Evolutionary conservation across 257 asterid species (phyloP), one percentile per base, ranked within the genome.

Genomic region (Euphrasia confusa): DNA sequence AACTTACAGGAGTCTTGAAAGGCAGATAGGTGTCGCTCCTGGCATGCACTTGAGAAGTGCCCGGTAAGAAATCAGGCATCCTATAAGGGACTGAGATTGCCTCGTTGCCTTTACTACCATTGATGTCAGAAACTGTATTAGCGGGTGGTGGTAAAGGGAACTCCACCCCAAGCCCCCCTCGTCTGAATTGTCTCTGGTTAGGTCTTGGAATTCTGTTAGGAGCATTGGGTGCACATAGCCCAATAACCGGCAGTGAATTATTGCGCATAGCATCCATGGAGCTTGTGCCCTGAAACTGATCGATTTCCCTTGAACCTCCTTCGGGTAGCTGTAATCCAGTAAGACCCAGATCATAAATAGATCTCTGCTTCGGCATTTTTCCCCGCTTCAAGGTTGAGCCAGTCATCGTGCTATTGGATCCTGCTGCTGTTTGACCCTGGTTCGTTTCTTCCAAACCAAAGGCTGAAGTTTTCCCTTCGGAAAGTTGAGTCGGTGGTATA

Each of bases 161-260:
- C 60, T 79, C 79, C 61, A 71, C 33, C 24, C 83, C 83, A 26
- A 53, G 67, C 54, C 56, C 56, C 52, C 83, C 77, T 47, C 72
- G 88, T 76, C 77, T 82, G 63, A 63, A 71, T 56, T 80, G 81
- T 58, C 77, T 77, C 42, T 69, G 78, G 61, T 53, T 54, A 48
- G 85, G 58, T 64, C 78, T 79, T 1, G 83, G 73, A 61, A 75
- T 10, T 9, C 27, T 58, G 33, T 77, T 77, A 39, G 89, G 89
- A 49, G 88, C 88, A 73, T 79, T 79, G 42, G 88, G 88, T 0
- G 89, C 89, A 67, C 85, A 77, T 7, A 82, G 63, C 47, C 89
- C 89, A 18, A 79, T 64, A 53, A 82, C 79, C 1, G 88, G 88
- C 75, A 77, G 62, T 78, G 74, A 63, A 67, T 71, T 65, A 67